Base-by-base conservation (phyloP, 495 filamentous ascomycete genomes). In the Hypoxylon lenormandii region DNA sequence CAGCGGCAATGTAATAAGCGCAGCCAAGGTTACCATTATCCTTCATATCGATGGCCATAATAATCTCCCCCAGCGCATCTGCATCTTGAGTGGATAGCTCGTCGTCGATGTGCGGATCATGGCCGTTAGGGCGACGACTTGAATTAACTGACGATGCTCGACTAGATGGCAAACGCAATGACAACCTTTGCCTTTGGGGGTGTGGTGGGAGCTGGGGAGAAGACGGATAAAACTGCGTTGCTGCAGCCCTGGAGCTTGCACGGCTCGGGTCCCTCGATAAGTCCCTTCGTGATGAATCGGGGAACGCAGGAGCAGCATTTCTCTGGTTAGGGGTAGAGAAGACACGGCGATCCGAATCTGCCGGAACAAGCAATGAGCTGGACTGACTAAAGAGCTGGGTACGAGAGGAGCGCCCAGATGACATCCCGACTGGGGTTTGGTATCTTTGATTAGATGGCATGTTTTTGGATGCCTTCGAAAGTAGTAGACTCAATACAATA, bases 11-110 rank as follows among this genome's bases (percentile, higher is more conserved):
- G 76, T 94, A 98, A 76, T 95, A 97, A 21, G 91, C 89, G 74
- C 94, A 98, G 4, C 95, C 95, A 12, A 98, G 72, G 4, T 61
- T 62, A 0, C 86, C 89, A 12, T 86, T 80, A 18, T 91, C 87
- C 55, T 84, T 87, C 72, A 92, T 82, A 58, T 97, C 92, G 23
- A 97, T 80, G 0, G 92, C 93, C 86, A 93, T 92, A 60, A 98
- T 88, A 30, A 95, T 81, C 76, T 96, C 92, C 63, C 87, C 86
- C 19, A 90, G 75, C 0, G 81, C 82, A 64, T 96, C 92, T 3
- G 80, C 80, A 50, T 85, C 82, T 28, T 83, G 79, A 4, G 76
- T 75, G 4, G 60, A 65, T 15, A 70, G 18, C n/a, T 26, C 19
- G 37, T 70, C 52, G 15, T 58, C 52, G 12, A 15, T 47, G 13